phyloP scores from a whole-genome alignment of 805 yeast species.

The Ogataea nonfermentans region DNA sequence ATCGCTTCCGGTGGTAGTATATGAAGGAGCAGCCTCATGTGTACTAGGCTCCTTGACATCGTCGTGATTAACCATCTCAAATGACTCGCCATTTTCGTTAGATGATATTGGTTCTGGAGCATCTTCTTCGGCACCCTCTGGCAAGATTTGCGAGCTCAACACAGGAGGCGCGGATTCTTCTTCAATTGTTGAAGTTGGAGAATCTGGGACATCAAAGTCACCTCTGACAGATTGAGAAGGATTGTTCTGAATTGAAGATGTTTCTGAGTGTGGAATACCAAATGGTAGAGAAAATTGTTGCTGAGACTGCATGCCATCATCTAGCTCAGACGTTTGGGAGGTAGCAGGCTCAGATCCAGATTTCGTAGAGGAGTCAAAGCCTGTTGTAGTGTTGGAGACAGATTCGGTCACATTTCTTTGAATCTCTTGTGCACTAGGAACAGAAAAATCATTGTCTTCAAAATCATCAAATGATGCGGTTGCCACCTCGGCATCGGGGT shows the following conservation, averaged over 20 bases:
- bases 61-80: conserved; percentile 52
- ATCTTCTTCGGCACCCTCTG: conserved; percentile 27
- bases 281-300: conserved; percentile 38
- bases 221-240: conserved; percentile 90
- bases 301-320: conserved; percentile 21
- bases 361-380: conserved; percentile 21
- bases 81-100: conserved; percentile 42
- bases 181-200: conserved; percentile 35
- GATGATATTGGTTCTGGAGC: conserved; percentile 16
- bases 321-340: conserved; percentile 46
- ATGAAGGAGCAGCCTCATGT: neutral
- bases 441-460: conserved; percentile 25
- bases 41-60: conserved; percentile 29
- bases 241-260: conserved; percentile 89
- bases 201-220: conserved; percentile 49
- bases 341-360: conserved; percentile 41
- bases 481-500: conserved; percentile 29
- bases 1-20: conserved; percentile 17
- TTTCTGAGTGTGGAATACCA: conserved; percentile 71
- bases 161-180: conserved; percentile 31
- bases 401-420: conserved; percentile 20
- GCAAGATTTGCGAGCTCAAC: conserved; percentile 31
- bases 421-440: conserved; percentile 18
- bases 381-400: conserved; percentile 23
- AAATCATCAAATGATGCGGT: conserved; percentile 34